phyloP scores from a whole-genome alignment of 73 alveolate genomes.

The Blepharisma japonicum region DNA sequence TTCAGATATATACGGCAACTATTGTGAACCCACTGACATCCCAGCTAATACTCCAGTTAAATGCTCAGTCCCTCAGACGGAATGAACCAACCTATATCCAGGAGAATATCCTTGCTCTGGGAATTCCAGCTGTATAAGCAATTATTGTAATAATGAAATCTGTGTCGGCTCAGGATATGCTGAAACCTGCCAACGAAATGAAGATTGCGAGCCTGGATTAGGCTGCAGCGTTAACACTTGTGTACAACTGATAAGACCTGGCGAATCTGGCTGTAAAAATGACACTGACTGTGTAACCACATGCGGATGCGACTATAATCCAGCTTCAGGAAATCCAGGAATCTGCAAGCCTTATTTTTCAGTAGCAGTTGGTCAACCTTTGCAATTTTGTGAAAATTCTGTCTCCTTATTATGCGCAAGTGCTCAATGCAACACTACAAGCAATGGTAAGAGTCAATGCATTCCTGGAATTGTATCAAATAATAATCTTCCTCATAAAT shows the following conservation, averaged over 20 bases:
- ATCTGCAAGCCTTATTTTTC: conserved; percentile 24
- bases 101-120: conserved; percentile 20
- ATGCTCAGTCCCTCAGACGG: neutral
- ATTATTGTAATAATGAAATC: neutral
- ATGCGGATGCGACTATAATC: neutral
- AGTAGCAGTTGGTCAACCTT: neutral
- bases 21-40: too few species aligned
- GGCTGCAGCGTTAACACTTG: neutral
- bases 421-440: neutral
- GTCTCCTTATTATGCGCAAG: neutral
- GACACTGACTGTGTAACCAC: conserved; percentile 20
- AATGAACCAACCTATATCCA: neutral
- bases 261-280: neutral
- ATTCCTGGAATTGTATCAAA: neutral
- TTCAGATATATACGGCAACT: too few species aligned
- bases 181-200: neutral
- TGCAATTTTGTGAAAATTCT: neutral
- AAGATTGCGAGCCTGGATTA: conserved; percentile 18
- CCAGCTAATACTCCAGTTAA: neutral
- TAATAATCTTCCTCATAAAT: neutral
- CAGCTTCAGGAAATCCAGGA: neutral
- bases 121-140: neutral
- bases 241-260: neutral
- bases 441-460: neutral
- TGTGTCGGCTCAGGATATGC: neutral